Evolutionary conservation across 352 stramenopile genomes (phyloP).

Genomic region (Globisporangium sylvaticum): DNA sequence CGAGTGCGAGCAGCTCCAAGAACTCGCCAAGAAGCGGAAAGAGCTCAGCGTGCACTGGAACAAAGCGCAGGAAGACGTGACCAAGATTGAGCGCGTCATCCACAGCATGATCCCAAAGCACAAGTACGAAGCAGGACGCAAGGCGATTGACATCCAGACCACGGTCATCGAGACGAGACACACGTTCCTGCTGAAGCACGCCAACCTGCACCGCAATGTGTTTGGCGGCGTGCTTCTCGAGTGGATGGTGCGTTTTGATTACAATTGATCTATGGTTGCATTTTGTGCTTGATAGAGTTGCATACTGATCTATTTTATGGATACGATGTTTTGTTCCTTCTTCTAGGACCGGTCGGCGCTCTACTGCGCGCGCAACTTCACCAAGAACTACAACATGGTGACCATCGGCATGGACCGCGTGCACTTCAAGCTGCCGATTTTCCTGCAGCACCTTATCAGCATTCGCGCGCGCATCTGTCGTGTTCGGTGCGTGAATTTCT

Average conservation of each 20-base stretch:
- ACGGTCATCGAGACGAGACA: slow-evolving; percentile 37
- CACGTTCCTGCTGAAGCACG: slow-evolving; percentile 36
- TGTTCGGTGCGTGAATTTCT: slow-evolving; percentile 38
- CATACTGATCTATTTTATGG: not conserved
- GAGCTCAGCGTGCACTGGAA: slow-evolving; percentile 30
- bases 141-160: slow-evolving; percentile 25
- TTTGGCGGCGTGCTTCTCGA: slow-evolving; percentile 42
- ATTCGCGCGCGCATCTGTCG: slow-evolving; percentile 58
- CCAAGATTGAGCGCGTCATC: slow-evolving; percentile 23
- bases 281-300: not conserved
- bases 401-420: slow-evolving; percentile 76
- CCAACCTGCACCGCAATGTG: slow-evolving; percentile 33
- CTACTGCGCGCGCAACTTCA: slow-evolving; percentile 69
- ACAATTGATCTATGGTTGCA: not conserved
- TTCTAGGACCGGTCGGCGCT: slow-evolving; percentile 51
- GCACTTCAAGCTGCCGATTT: slow-evolving; percentile 68
- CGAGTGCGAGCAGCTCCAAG: slow-evolving; percentile 25
- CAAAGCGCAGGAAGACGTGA: slow-evolving; percentile 23
- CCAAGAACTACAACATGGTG: slow-evolving; percentile 72
- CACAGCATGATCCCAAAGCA: slow-evolving; percentile 26
- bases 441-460: slow-evolving; percentile 48
- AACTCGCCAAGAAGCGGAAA: slow-evolving; percentile 29
- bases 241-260: slow-evolving; percentile 30
- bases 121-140: slow-evolving; percentile 9
- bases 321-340: not conserved